Conservation (phyloP, 306 rosid species). For the Oxytropis ochrocephala region DNA sequence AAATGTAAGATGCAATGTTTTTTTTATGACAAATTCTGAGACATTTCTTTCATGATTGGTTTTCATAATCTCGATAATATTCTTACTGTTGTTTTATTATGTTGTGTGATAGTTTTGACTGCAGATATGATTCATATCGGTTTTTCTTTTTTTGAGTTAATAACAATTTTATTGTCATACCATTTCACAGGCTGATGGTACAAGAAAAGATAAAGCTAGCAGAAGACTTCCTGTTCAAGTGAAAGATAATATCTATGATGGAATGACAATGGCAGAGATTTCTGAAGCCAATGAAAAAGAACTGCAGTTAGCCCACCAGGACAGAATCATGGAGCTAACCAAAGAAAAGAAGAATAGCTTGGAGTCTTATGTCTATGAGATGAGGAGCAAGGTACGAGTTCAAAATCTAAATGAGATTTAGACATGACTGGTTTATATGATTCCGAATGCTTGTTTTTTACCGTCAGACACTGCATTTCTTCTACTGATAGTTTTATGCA, state of each 20-base stretch:
- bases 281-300: conserved; percentile 67
- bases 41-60: background rate
- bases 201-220: conserved; percentile 40
- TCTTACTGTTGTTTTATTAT: background rate
- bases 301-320: conserved; percentile 67
- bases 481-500: background rate
- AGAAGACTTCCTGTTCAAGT: conserved; percentile 56
- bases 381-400: conserved; percentile 76
- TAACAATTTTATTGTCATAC: background rate
- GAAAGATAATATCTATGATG: conserved; percentile 61
- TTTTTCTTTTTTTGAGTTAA: background rate
- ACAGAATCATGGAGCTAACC: conserved; percentile 73
- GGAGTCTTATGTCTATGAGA: conserved; percentile 93
- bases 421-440: conserved; percentile 13
- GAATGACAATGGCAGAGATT: conserved; percentile 73
- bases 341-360: conserved; percentile 82
- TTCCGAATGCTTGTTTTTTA: conserved; percentile 15
- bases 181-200: conserved; percentile 50
- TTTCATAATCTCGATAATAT: background rate
- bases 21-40: conserved; percentile 13
- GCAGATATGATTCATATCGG: conserved; percentile 7
- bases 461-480: background rate
- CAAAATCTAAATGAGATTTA: conserved; percentile 3
- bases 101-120: background rate
- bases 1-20: background rate